Evolutionary conservation across 2,329 filamentous ascomycete genomes (phyloP), one percentile per base, ranked within the genome.

Genomic region (Penicillium sp.): DNA sequence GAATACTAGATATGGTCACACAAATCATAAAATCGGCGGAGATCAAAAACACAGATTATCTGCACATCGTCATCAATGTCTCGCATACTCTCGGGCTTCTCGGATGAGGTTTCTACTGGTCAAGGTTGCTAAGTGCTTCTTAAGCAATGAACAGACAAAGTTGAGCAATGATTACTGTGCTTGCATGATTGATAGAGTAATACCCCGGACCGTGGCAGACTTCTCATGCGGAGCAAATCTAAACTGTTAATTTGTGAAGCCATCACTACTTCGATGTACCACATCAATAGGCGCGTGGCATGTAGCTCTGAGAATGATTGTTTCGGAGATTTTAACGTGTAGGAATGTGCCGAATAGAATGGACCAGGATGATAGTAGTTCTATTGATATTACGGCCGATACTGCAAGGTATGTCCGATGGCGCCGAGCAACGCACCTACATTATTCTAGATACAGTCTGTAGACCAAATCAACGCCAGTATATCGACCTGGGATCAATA

Each of bases 161-260:
- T 36, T 31, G 36, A 35, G 43, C 6, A 33, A 33, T 41, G 50
- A 52, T 52, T 41, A 51, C 49, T 51, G 13, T 51, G n/a, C 49
- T 16, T 51, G 36, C 49, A 51, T 51, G 36, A 46, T 27, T 2
- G 24, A 22, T 14, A 11, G n/a, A 31, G 6, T 22, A 24, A 11
- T 39, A 27, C n/a, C 11, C 19, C 18, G 7, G 33, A 22, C 3
- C 6, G 14, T 19, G 22, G 6, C 22, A 10, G 9, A 27, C 19
- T 2, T 16, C 22, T 1, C 11, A 24, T 16, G 18, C 24, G 7
- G 5, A 47, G 24, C 14, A n/a, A 14, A 9, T 47, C 7, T 31
- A 16, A 10, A 27, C 14, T 4, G 16, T 3, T 13, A 0, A 18
- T 2, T 27, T 18, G 14, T 18, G 18, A 41, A 41, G 18, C 4